A percentile compares a stretch with the other conserved stretches of the same genome.
These are phyloP conservation scores for Trichoderma sp. DNA, from an alignment of 2,329 filamentous ascomycete genomes.

Conservation along the genomic window DNA sequence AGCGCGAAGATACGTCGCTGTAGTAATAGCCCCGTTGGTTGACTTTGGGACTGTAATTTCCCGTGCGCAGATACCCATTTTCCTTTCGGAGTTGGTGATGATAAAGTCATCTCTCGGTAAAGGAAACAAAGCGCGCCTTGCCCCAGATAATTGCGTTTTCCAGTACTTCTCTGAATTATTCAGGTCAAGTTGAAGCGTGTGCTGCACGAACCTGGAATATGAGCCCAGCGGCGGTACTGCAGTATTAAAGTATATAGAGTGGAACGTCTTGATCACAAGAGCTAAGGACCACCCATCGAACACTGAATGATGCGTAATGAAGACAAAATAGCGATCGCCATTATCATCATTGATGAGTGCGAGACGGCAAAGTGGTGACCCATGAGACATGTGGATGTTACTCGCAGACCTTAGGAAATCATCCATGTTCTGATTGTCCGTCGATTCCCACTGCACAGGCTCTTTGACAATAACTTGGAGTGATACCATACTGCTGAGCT, in stretches of 20 bases:
- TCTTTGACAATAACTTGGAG: constrained; percentile 1
- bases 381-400: constrained; percentile 2
- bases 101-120: not conserved
- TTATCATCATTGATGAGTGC: not conserved
- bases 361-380: not conserved
- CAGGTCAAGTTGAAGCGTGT: not conserved
- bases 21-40: not conserved
- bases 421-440: not conserved
- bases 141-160: constrained; percentile 22
- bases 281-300: constrained; percentile 15
- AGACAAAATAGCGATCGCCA: not conserved
- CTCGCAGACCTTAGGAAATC: not conserved
- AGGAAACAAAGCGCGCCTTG: constrained; percentile 2
- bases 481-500: not conserved
- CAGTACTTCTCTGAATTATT: constrained; percentile 17
- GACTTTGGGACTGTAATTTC: not conserved
- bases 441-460: not conserved
- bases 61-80: not conserved
- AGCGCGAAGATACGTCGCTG: constrained; percentile 14
- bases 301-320: not conserved
- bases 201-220: not conserved
- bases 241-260: not conserved
- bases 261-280: not conserved
- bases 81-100: not conserved
- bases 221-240: not conserved